These are phyloP conservation scores for Zizania palustris DNA, from an alignment of 202 grass and related monocot genomes.

Conservation along the genomic window DNA sequence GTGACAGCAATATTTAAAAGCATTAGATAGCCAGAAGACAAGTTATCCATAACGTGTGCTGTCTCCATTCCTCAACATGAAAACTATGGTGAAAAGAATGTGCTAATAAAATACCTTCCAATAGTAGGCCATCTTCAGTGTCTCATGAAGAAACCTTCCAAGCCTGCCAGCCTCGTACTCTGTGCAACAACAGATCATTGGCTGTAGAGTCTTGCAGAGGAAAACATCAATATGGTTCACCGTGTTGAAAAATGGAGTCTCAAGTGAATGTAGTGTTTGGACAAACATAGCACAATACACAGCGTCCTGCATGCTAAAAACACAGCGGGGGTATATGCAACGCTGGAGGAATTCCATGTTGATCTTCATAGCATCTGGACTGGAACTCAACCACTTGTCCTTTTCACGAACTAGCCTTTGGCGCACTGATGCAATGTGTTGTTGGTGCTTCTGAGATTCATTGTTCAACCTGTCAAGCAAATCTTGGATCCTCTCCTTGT, in stretches of 20 bases:
- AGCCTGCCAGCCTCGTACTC: constrained; percentile 95
- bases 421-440: constrained; percentile 73
- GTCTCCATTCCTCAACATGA: no score
- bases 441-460: constrained; percentile 89
- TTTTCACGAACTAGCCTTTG: constrained; percentile 85
- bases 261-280: constrained; percentile 80
- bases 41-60: background rate
- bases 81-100: constrained; percentile 19
- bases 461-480: constrained; percentile 79
- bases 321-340: constrained; percentile 90
- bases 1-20: constrained; percentile 42
- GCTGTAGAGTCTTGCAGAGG: constrained; percentile 90
- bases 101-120: constrained; percentile 79
- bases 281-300: constrained; percentile 97
- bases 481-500: constrained; percentile 98
- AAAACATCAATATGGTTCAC: constrained; percentile 92
- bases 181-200: constrained; percentile 98
- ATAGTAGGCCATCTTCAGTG: constrained; percentile 91
- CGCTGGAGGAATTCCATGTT: constrained; percentile 98
- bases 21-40: constrained; percentile 39
- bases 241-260: constrained; percentile 91
- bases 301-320: constrained; percentile 88
- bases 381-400: constrained; percentile 87
- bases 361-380: constrained; percentile 88
- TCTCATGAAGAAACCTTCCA: constrained; percentile 94